These are phyloP conservation scores for Geosmithia putterillii DNA, from an alignment of 2,329 filamentous ascomycete species.

Conservation along the genomic window DNA sequence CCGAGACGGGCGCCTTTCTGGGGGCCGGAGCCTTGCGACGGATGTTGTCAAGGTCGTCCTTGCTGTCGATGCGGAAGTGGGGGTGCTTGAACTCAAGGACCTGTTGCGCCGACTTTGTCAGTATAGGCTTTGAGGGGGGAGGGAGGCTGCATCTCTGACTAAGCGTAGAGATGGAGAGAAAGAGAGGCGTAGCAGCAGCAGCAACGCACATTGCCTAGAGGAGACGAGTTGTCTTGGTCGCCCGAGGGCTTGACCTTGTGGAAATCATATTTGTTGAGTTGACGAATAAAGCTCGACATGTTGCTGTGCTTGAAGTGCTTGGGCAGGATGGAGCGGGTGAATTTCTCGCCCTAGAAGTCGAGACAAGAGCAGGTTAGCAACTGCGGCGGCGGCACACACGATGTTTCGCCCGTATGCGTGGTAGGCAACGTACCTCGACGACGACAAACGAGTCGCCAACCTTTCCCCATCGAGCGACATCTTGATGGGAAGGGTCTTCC, in stretches of 20 bases:
- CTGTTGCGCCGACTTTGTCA: neutral
- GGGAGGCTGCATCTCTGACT: neutral
- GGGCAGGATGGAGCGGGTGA: slow-evolving; percentile 90
- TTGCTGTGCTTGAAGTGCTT: slow-evolving; percentile 99
- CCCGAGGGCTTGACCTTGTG: slow-evolving; percentile 69
- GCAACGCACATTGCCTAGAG: slow-evolving; percentile 22
- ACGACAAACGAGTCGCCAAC: slow-evolving; percentile 95
- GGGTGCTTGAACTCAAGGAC: slow-evolving; percentile 84
- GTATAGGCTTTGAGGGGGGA: neutral
- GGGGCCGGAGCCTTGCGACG: slow-evolving; percentile 88
- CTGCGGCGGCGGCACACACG: neutral
- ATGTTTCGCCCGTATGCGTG: neutral
- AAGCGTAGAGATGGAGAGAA: too few species aligned
- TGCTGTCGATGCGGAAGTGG: slow-evolving; percentile 90
- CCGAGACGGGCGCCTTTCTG: slow-evolving; percentile 54
- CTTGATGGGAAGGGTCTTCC: slow-evolving; percentile 84
- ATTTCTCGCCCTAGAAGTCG: slow-evolving; percentile 73
- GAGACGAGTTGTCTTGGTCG: slow-evolving; percentile 15
- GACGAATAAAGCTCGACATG: slow-evolving; percentile 91
- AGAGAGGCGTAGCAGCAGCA: neutral
- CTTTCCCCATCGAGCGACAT: slow-evolving; percentile 91
- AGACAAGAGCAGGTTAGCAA: slow-evolving; percentile 1
- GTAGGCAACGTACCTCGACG: slow-evolving; percentile 57
- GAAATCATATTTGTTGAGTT: slow-evolving; percentile 96
- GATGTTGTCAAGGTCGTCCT: slow-evolving; percentile 94